Evolutionary conservation across 208 protist genomes (phyloP), one percentile per base, ranked within the genome.

Genomic region (Trypanosoma boissoni): DNA sequence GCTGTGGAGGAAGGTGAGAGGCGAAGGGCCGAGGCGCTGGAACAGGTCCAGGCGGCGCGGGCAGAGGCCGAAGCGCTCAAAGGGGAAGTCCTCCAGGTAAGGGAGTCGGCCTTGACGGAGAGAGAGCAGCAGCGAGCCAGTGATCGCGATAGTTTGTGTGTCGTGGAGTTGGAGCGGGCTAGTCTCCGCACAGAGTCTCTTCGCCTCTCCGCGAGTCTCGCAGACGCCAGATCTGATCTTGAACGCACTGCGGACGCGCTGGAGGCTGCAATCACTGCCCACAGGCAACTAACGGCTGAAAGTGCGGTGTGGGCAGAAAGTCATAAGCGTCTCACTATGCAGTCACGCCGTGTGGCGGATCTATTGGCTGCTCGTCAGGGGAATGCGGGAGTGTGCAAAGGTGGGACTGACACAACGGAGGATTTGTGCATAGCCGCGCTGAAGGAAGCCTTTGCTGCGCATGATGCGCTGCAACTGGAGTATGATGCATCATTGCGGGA

Each of bases 181-280:
- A n/a, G n/a, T n/a, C n/a, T n/a, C n/a, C n/a, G n/a, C n/a, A n/a
- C n/a, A n/a, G n/a, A n/a, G n/a, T n/a, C n/a, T n/a, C n/a, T 39
- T 39, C 55, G 42, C 14, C 53, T 58, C 12, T 14, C 37, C 8
- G 26, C 31, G 12, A 36, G 36, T 3, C 28, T 67, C 0, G 14
- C 32, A 1, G 24, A 31, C 9, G 41, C 50, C 16, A 59, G 51
- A 23, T 10, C 23, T n/a, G 36, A 49, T 24, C 21, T 67, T 27
- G 51, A 67, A 27, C 42, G 59, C 2, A 26, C 43, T 16, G 42
- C 41, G 26, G 32, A 24, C 5, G 46, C 46, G 2, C 36, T 65
- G 26, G 49, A 56, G 0, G 27, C 32, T 27, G 28, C 57, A 23
- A 32, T 27, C 16, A 29, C 0, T n/a, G 39, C 29, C 16, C 36